A percentile compares a stretch with the other conserved stretches of the same genome.
Evolutionary conservation across 2,329 filamentous ascomycete species (phyloP).

Genomic region (Diaporthe velutina): DNA sequence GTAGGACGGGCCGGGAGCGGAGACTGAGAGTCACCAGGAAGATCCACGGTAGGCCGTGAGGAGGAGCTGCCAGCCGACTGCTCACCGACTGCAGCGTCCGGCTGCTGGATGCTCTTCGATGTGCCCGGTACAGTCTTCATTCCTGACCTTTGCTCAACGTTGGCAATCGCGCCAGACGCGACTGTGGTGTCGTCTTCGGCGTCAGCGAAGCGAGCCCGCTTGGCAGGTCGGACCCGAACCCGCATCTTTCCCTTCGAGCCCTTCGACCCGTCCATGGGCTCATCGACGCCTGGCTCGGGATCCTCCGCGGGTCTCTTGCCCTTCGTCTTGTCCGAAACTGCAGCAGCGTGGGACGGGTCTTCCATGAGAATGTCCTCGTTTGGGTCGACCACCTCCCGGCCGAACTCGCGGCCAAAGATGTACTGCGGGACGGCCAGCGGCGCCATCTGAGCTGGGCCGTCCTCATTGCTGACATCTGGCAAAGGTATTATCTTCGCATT

Average conservation of each 20-base stretch:
- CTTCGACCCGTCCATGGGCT: too few relatives aligned
- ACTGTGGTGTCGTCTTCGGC: background rate
- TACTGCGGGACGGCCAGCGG: constrained; percentile 58
- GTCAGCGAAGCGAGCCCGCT: constrained; percentile 26
- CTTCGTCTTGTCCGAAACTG: background rate
- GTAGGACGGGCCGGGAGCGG: background rate
- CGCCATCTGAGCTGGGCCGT: constrained; percentile 63
- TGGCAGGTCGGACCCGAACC: background rate
- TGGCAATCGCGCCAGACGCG: background rate
- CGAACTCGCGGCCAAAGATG: constrained; percentile 66
- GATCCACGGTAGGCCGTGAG: background rate
- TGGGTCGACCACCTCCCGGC: constrained; percentile 53
- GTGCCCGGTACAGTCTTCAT: too few relatives aligned
- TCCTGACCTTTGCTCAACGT: background rate
- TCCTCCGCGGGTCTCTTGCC: background rate
- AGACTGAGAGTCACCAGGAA: background rate
- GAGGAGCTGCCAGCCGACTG: background rate
- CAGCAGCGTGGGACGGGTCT: constrained; percentile 37
- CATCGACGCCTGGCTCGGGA: background rate
- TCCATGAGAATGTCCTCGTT: constrained; percentile 60
- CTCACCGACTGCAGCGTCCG: background rate
- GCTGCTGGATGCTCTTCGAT: background rate
- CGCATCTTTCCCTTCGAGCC: background rate
- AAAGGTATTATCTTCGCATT: constrained; percentile 60
- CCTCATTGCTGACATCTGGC: constrained; percentile 39